Evolutionary conservation across 371 early-diverging fungal genomes (phyloP).

Genomic region (Mortierella sp.): DNA sequence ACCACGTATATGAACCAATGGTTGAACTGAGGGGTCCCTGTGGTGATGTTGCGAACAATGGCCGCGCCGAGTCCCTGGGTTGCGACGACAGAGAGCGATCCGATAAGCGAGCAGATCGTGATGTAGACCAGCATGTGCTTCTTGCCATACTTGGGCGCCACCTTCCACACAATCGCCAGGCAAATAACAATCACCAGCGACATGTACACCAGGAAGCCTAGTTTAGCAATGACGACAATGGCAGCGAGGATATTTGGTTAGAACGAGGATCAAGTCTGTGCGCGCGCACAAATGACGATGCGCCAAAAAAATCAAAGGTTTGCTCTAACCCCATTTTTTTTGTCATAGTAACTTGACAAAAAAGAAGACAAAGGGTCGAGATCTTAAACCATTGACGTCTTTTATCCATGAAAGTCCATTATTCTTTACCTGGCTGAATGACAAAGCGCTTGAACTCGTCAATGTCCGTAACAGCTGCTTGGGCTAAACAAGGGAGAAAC

Average conservation of each 20-base stretch:
- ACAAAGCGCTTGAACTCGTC: constrained; percentile 84
- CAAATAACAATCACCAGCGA: constrained; percentile 71
- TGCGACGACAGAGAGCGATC: constrained; percentile 94
- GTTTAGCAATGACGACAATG: background rate
- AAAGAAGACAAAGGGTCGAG: background rate
- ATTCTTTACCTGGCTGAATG: constrained; percentile 80
- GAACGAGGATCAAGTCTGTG: background rate
- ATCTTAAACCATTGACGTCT: background rate
- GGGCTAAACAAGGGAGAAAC: constrained; percentile 56
- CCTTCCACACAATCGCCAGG: constrained; percentile 78
- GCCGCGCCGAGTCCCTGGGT: constrained; percentile 94
- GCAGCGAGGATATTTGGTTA: background rate
- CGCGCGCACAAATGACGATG: background rate
- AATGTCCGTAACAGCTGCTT: constrained; percentile 82
- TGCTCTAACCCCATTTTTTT: background rate
- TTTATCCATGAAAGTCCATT: background rate
- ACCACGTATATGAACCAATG: constrained; percentile 91
- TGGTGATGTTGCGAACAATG: constrained; percentile 86
- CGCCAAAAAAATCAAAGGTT: background rate
- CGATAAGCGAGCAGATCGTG: constrained; percentile 89
- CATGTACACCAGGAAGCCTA: constrained; percentile 87
- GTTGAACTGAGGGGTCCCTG: constrained; percentile 88
- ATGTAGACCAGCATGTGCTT: constrained; percentile 90
- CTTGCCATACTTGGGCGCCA: constrained; percentile 90
- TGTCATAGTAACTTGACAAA: too few species aligned